phyloP scores from a whole-genome alignment of 768 basidiomycete genomes.

The Tubosaeta sp. region DNA sequence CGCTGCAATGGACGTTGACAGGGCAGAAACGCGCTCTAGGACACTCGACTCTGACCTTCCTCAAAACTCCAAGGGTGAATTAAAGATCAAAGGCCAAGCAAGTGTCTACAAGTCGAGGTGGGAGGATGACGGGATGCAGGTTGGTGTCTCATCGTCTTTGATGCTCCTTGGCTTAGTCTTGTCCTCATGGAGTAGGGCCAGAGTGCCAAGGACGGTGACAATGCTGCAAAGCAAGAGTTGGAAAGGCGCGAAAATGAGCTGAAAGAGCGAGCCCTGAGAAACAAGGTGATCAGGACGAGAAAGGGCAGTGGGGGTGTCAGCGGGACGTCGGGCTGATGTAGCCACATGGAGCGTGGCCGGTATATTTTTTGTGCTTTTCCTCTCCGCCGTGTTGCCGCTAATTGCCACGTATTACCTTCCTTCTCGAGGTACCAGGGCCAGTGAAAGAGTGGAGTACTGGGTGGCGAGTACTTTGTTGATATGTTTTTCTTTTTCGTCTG shows the following conservation, averaged over 20 bases:
- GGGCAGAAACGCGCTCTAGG: constrained; percentile 18
- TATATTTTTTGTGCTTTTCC: constrained; percentile 20
- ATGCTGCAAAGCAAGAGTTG: constrained; percentile 41
- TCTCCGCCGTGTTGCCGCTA: constrained; percentile 14
- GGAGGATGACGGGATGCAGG: constrained; percentile 40
- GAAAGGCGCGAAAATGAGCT: constrained; percentile 72
- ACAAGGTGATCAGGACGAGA: constrained; percentile 74
- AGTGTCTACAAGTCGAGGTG: constrained; percentile 52
- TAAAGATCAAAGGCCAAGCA: constrained; percentile 75
- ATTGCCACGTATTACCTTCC: constrained; percentile 19
- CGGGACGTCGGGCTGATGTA: constrained; percentile 18
- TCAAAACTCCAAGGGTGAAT: constrained; percentile 40
- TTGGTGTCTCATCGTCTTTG: constrained; percentile 11
- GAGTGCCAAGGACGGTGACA: constrained; percentile 3
- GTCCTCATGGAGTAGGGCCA: constrained; percentile 20
- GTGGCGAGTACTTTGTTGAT: constrained; percentile 16
- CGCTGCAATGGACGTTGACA: constrained; percentile 22
- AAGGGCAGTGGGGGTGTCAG: constrained; percentile 40
- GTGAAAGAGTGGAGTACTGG: constrained; percentile 16
- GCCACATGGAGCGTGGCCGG: constrained; percentile 7
- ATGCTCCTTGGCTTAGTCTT: constrained; percentile 4
- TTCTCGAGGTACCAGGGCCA: constrained; percentile 23
- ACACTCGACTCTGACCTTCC: constrained; percentile 28
- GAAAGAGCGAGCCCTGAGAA: constrained; percentile 76
- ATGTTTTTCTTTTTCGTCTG: constrained; percentile 11